A percentile compares a stretch with the other conserved stretches of the same genome.
phyloP scores from a whole-genome alignment of 2,329 filamentous ascomycete species.

The Mycosphaerella sp. region DNA sequence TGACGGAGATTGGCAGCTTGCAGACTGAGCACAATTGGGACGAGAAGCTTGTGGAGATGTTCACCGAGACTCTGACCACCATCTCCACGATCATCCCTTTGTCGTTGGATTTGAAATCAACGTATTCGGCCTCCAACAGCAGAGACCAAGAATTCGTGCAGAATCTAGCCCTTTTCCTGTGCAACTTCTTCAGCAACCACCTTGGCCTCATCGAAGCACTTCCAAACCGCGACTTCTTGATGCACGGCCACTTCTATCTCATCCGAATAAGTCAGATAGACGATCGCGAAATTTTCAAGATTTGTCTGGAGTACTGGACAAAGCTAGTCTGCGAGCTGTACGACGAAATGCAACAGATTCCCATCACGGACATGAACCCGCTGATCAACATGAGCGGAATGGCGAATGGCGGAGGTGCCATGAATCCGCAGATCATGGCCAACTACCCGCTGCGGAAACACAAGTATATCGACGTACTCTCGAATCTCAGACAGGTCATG shows the following conservation, averaged over 20 bases:
- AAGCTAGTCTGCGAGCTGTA: conserved; percentile 97
- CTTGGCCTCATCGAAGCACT: conserved; percentile 91
- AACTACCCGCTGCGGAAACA: conserved; percentile 95
- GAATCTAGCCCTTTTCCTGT: conserved; percentile 90
- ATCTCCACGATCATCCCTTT: conserved; percentile 92
- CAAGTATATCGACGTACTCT: conserved; percentile 91
- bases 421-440: conserved; percentile 74
- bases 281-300: conserved; percentile 99
- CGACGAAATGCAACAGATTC: conserved; percentile 96
- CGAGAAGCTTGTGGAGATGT: conserved; percentile 96
- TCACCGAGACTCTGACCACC: conserved; percentile 88
- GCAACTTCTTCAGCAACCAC: conserved; percentile 94
- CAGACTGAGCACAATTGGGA: conserved; percentile 84
- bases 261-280: conserved; percentile 98
- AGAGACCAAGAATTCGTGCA: conserved; percentile 96
- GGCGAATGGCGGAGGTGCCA: conserved; percentile 70
- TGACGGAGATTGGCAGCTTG: conserved; percentile 93
- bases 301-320: conserved; percentile 98
- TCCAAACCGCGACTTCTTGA: conserved; percentile 88
- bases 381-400: conserved; percentile 72
- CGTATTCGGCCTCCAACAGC: conserved; percentile 85
- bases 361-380: conserved; percentile 87
- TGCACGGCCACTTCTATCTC: conserved; percentile 95
- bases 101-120: conserved; percentile 80
- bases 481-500: conserved; percentile 94